phyloP scores from a whole-genome alignment of 345 rosid genomes.

The Acer yangbiense region DNA sequence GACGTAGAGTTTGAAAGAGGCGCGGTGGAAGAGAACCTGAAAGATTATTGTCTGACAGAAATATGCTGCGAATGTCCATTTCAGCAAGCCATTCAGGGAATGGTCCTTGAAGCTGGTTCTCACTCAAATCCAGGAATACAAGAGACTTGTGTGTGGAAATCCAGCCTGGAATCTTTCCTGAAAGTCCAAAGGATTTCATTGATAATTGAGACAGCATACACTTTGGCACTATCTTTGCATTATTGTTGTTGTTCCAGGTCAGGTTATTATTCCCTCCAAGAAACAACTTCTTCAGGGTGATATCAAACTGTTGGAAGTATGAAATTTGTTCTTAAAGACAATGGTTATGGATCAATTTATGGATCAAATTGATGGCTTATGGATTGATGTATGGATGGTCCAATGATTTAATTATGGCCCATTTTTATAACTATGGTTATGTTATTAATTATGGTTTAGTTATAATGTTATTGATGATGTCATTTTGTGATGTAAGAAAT shows the following conservation, averaged over 20 bases:
- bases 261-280: conserved; percentile 49
- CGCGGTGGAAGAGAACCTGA: conserved; percentile 41
- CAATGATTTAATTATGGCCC: too few relatives aligned
- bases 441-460: too few relatives aligned
- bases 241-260: conserved; percentile 41
- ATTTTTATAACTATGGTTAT: too few relatives aligned
- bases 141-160: conserved; percentile 40
- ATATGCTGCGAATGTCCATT: conserved; percentile 23
- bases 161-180: conserved; percentile 45
- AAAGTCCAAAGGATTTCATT: conserved; percentile 39
- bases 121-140: conserved; percentile 38
- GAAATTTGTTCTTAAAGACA: too few relatives aligned
- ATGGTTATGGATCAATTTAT: too few relatives aligned
- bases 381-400: too few relatives aligned
- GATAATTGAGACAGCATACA: conserved; percentile 37
- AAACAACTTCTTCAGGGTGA: conserved; percentile 28
- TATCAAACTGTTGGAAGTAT: too few relatives aligned
- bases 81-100: conserved; percentile 45
- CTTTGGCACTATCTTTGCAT: conserved; percentile 22
- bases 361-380: too few relatives aligned
- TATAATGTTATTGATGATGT: too few relatives aligned
- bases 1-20: conserved; percentile 32
- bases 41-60: conserved; percentile 47
- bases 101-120: conserved; percentile 40
- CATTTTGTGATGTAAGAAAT: too few relatives aligned